Conservation (phyloP, 2,329 filamentous ascomycete genomes). For the Plenodomus biglobosus region DNA sequence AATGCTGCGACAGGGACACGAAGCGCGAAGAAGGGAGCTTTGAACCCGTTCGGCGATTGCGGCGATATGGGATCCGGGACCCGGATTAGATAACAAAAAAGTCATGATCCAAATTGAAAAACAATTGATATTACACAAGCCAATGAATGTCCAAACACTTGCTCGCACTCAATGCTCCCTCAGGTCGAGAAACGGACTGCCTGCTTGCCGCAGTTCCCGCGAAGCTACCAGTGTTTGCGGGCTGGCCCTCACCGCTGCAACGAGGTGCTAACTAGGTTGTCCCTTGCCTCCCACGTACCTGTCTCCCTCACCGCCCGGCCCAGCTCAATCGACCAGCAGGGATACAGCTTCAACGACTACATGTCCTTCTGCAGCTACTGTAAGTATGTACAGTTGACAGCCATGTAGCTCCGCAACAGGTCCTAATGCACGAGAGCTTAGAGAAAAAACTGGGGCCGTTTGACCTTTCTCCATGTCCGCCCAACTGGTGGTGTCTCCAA, state of each 20-base stretch:
- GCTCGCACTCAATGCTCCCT: not conserved
- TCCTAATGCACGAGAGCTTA: slow-evolving; percentile 17
- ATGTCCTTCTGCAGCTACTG: slow-evolving; percentile 11
- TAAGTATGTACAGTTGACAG: slow-evolving; percentile 10
- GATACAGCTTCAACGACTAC: not conserved
- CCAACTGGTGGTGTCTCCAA: not conserved
- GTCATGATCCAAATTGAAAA: slow-evolving; percentile 32
- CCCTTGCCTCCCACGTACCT: slow-evolving; percentile 19
- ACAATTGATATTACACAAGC: slow-evolving; percentile 25
- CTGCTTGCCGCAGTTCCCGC: not conserved
- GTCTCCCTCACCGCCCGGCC: slow-evolving; percentile 10
- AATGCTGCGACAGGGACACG: not conserved
- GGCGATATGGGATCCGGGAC: slow-evolving; percentile 2
- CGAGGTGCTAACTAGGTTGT: slow-evolving; percentile 6
- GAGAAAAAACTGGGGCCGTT: slow-evolving; percentile 19
- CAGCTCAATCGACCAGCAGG: not conserved
- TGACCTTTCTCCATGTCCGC: not conserved
- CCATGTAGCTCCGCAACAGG: not conserved
- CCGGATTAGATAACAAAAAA: slow-evolving; percentile 32
- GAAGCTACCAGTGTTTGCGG: not conserved
- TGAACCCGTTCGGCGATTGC: slow-evolving; percentile 14
- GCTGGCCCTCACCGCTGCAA: not conserved
- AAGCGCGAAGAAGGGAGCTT: slow-evolving; percentile 1
- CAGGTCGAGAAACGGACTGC: not conserved
- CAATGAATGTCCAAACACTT: not conserved